A percentile compares a stretch with the other conserved stretches of the same genome.
Conservation (phyloP, 371 early-diverging fungal species). For the Basidiobolus meristosporus region DNA sequence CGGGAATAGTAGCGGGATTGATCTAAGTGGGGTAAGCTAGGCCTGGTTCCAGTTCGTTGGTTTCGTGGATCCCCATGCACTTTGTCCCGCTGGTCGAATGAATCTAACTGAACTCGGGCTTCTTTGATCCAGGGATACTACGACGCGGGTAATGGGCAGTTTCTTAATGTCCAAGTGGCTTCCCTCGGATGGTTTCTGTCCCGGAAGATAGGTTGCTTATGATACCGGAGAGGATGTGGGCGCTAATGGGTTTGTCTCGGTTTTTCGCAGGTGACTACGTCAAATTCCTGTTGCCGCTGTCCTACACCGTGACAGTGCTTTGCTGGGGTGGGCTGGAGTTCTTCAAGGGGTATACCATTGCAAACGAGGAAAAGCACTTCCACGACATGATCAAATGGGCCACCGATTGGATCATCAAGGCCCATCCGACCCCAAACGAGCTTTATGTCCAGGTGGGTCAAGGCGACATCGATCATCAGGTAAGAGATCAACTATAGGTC, state of each 20-base stretch:
- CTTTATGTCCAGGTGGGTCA: constrained; percentile 16
- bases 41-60: not conserved
- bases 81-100: not conserved
- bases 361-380: constrained; percentile 21
- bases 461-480: constrained; percentile 10
- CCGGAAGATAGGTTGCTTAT: not conserved
- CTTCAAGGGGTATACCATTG: constrained; percentile 30
- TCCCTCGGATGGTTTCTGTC: too few species aligned
- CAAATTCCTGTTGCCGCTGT: constrained; percentile 37
- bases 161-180: too few species aligned
- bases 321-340: constrained; percentile 34
- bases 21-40: constrained; percentile 17
- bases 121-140: constrained; percentile 11
- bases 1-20: constrained; percentile 19
- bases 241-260: not conserved
- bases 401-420: constrained; percentile 39
- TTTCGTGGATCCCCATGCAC: not conserved
- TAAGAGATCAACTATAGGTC: too few species aligned
- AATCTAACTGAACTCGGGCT: not conserved
- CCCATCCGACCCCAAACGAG: constrained; percentile 22
- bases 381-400: constrained; percentile 35
- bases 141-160: constrained; percentile 21
- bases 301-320: constrained; percentile 20
- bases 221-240: not conserved
- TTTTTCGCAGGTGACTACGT: constrained; percentile 26